Evolutionary conservation across 2,329 filamentous ascomycete genomes (phyloP), one percentile per base, ranked within the genome.

Genomic region (Clonostachys byssicola): DNA sequence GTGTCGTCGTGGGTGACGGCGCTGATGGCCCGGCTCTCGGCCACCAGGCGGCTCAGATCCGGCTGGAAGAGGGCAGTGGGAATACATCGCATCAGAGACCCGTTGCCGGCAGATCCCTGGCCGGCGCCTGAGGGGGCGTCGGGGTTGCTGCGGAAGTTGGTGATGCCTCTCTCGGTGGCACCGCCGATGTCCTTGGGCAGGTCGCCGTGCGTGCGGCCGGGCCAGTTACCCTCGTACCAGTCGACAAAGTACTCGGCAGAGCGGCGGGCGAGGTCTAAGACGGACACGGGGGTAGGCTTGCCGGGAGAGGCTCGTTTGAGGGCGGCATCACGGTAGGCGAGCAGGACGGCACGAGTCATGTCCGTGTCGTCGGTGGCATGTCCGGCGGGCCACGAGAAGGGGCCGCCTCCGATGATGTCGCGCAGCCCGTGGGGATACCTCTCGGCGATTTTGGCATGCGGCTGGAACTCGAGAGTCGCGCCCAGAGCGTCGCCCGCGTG

Each of bases 291-390:
- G 14, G 39, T 12, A 12, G 36, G 23, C 30, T 36, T 40, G 14
- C 30, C 42, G 42, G 34, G 45, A 46, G n/a, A 16, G 12, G 44
- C 12, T 16, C 14, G 17, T 17, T 14, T 33, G 34, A 16, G 16
- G 34, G 45, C 42, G 12, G 34, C 30, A 42, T 67, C 65, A 1
- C 49, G 56, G 50, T 75, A 75, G 5, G 70, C 70, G 13, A 75
- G 62, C 6, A 75, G 58, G 1, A 74, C 66, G 10, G 64, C 71
- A 5, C 72, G 68, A 5, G 70, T 72, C 51, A 75, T 59, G 52
- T 75, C 72, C 1, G 72, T 75, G 53, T 75, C 72, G 53, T 75
- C 72, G 23, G 73, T 75, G 14, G 72, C 72, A 48, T 70, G 64
- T 8, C 73, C 73, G 1, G 64, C 50, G 0, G 64, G 47, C 72